Evolutionary conservation across 2,329 filamentous ascomycete species (phyloP).

Genomic region (Colletotrichum nymphaeae): DNA sequence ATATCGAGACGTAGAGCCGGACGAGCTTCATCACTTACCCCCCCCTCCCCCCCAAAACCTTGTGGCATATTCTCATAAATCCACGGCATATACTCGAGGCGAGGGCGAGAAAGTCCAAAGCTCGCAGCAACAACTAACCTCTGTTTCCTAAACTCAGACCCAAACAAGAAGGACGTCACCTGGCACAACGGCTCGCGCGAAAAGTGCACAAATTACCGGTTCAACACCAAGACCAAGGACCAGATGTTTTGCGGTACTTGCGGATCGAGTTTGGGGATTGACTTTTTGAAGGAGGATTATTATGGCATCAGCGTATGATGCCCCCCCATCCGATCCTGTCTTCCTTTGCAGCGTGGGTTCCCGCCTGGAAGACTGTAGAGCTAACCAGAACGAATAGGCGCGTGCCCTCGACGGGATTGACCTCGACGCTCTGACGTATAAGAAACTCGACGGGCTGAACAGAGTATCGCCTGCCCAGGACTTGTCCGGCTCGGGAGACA

Average conservation of each 20-base stretch:
- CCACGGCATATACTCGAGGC: too few relatives aligned
- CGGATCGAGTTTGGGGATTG: constrained; percentile 59
- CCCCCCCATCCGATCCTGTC: too few relatives aligned
- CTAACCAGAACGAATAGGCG: constrained; percentile 41
- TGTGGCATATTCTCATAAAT: neutral
- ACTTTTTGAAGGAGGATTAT: constrained; percentile 48
- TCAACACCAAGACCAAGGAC: constrained; percentile 60
- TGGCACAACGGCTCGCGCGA: constrained; percentile 55
- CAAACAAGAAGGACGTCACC: constrained; percentile 49
- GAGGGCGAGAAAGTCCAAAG: too few relatives aligned
- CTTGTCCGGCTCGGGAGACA: constrained; percentile 46
- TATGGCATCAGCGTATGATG: constrained; percentile 53
- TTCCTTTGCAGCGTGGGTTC: too few relatives aligned
- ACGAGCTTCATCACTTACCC: neutral
- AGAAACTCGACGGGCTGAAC: constrained; percentile 50
- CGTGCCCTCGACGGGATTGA: constrained; percentile 55
- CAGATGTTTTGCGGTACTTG: constrained; percentile 62
- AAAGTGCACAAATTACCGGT: constrained; percentile 51
- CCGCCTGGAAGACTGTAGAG: neutral
- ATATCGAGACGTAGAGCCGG: neutral
- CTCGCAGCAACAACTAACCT: neutral
- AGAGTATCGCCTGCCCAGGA: constrained; percentile 48
- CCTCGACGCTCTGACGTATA: constrained; percentile 50
- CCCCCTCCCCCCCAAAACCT: neutral
- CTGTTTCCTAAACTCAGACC: constrained; percentile 44